These are phyloP conservation scores for Platanthera guangdongensis DNA, from an alignment of 106 monocot species.

Conservation along the genomic window DNA sequence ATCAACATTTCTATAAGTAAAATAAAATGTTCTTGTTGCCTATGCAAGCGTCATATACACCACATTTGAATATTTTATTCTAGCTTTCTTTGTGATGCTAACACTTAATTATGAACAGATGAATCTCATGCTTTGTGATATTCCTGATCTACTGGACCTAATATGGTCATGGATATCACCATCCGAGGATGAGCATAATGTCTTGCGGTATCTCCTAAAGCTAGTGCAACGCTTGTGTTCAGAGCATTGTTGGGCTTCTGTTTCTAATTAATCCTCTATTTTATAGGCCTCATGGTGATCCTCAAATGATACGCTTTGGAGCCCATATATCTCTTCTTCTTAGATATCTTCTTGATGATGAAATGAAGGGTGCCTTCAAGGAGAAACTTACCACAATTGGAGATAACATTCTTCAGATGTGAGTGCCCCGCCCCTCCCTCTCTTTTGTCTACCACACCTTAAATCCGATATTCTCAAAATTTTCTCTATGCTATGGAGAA, in stretches of 20 bases:
- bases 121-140: constrained; percentile 79
- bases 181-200: constrained; percentile 67
- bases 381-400: constrained; percentile 83
- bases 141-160: constrained; percentile 79
- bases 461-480: background rate
- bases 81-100: background rate
- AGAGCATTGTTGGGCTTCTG: background rate
- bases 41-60: background rate
- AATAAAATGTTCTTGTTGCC: background rate
- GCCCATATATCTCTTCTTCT: constrained; percentile 94
- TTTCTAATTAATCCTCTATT: constrained; percentile 6
- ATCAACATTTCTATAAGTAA: background rate
- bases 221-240: background rate
- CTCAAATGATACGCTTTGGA: constrained; percentile 87
- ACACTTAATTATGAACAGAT: constrained; percentile 42
- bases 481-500: background rate
- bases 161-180: constrained; percentile 95
- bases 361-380: constrained; percentile 67
- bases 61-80: background rate
- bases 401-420: constrained; percentile 89
- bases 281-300: constrained; percentile 80
- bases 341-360: constrained; percentile 76
- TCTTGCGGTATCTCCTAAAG: constrained; percentile 39
- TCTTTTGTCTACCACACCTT: background rate
- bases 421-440: constrained; percentile 8